Evolutionary conservation across 257 asterid genomes (phyloP).

Genomic region (Solanum virginianum): DNA sequence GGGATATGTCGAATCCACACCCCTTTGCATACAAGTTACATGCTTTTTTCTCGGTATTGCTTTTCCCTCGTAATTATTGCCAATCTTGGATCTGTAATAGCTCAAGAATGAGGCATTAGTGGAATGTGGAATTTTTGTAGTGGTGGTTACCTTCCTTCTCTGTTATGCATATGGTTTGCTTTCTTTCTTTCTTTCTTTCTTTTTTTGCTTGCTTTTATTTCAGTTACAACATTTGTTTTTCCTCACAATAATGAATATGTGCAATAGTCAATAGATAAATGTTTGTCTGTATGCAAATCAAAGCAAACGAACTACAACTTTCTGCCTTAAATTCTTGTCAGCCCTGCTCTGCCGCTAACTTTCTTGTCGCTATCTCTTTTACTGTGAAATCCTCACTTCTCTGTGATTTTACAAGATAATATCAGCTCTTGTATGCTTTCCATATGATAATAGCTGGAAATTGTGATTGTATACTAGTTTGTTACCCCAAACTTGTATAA

Average conservation of each 20-base stretch:
- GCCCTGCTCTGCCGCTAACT: not conserved
- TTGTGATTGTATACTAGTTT: not conserved
- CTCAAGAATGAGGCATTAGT: slow-evolving; percentile 3
- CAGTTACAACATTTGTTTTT: not conserved
- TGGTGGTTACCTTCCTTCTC: slow-evolving; percentile 6
- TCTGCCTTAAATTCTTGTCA: not conserved
- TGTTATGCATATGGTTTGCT: not conserved
- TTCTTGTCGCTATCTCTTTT: not conserved
- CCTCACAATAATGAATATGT: not conserved
- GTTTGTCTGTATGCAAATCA: not conserved
- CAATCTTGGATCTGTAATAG: not conserved
- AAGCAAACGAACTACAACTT: not conserved
- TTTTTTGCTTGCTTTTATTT: not conserved
- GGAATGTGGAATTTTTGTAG: not conserved
- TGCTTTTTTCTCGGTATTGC: not conserved
- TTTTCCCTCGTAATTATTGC: not conserved
- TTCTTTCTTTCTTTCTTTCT: not conserved
- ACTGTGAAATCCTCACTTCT: not conserved
- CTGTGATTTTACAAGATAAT: not conserved
- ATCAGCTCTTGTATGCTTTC: not conserved
- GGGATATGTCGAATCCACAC: not conserved
- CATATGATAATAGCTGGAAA: not conserved
- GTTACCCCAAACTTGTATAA: not conserved
- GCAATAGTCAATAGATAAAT: not conserved
- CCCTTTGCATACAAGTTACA: not conserved